A percentile compares a stretch with the other conserved stretches of the same genome.
Evolutionary conservation across 352 stramenopile species (phyloP).

Genomic region (Globisporangium radiosum): DNA sequence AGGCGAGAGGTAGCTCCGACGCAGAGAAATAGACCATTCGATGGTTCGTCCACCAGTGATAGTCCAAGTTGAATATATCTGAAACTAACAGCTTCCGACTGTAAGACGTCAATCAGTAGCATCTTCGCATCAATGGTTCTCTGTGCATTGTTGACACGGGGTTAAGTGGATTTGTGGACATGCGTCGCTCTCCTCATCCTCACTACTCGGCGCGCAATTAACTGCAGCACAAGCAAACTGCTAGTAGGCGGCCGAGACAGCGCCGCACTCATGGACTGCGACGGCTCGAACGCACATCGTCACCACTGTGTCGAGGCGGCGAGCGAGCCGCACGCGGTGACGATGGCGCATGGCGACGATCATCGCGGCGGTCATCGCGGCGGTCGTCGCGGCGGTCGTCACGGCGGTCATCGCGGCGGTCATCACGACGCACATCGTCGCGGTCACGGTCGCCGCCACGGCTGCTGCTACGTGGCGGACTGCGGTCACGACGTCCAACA

Average conservation of each 20-base stretch:
- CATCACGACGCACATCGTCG: too few species aligned
- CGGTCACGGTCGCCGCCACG: constrained; percentile 1
- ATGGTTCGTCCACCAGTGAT: too few species aligned
- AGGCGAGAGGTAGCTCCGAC: too few species aligned
- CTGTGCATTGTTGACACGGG: too few species aligned
- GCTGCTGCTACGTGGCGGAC: constrained; percentile 2
- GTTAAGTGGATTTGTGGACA: too few species aligned
- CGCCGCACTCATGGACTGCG: constrained; percentile 1
- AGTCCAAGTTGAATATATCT: too few species aligned
- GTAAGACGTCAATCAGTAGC: too few species aligned
- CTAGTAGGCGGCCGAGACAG: neutral
- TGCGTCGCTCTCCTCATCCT: neutral
- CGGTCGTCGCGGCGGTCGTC: neutral
- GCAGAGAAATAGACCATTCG: too few species aligned
- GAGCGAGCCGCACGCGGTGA: constrained; percentile 1
- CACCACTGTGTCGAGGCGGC: neutral
- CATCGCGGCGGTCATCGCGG: neutral
- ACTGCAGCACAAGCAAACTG: neutral
- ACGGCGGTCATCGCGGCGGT: too few species aligned
- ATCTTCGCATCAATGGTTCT: too few species aligned
- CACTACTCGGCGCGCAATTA: too few species aligned
- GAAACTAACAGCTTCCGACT: too few species aligned
- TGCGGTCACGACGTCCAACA: constrained; percentile 1
- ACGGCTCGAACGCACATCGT: neutral
- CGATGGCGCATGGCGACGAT: neutral